A percentile compares a stretch with the other conserved stretches of the same genome.
Conservation (phyloP, 169 alveolate species). For the Eimeria acervulina region DNA sequence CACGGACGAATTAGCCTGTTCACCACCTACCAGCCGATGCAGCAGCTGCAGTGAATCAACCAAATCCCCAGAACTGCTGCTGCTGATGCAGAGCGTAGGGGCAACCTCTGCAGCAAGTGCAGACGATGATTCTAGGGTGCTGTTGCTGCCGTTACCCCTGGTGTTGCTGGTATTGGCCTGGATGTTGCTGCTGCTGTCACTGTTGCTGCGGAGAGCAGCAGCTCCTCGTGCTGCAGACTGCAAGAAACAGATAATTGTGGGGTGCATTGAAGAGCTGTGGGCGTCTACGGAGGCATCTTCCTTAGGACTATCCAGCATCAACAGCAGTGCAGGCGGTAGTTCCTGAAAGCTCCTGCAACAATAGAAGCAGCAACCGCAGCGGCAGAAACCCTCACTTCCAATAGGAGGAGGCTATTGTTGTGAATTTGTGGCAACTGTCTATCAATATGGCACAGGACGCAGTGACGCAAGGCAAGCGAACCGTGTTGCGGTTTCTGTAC, state of each 20-base stretch:
- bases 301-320: background rate
- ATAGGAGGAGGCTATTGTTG: background rate
- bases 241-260: conserved; percentile 19
- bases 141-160: background rate
- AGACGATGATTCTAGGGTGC: background rate
- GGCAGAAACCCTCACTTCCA: background rate
- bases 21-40: background rate
- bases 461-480: background rate
- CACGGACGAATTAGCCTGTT: background rate
- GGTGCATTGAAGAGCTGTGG: background rate
- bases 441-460: background rate
- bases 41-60: conserved; percentile 42
- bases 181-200: background rate
- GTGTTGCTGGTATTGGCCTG: background rate
- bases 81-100: conserved; percentile 15
- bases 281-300: background rate
- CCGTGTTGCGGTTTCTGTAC: background rate
- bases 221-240: conserved; percentile 53
- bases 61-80: background rate
- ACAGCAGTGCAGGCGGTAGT: conserved; percentile 19
- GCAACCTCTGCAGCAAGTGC: background rate
- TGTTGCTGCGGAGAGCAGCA: conserved; percentile 3
- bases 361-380: conserved; percentile 1
- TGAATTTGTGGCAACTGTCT: background rate
- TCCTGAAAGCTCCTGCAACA: conserved; percentile 23